Base-by-base conservation (phyloP, 2,329 filamentous ascomycete genomes). In the Pyrenophora teres region DNA sequence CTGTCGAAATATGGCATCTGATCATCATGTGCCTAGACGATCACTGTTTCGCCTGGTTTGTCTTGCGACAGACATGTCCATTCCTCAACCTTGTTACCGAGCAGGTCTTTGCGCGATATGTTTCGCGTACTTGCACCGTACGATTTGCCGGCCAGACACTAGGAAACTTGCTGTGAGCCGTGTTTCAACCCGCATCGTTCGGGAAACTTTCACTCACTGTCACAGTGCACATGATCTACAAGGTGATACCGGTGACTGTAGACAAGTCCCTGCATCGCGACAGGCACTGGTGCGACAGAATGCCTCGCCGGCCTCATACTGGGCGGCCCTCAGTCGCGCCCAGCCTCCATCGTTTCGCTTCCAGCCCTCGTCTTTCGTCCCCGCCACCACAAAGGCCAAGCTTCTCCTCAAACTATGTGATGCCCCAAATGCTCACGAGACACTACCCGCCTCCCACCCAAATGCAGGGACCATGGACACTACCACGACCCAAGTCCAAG, bases 41-140 rank as follows among this genome's bases (percentile, higher is more conserved):
- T 55, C 49, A 46, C 39, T 60, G 60, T 56, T 63, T 64, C 43
- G 58, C 52, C 30, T 63, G 59, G 57, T 57, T 56, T 32, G 47
- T 61, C 42, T 40, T 67, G 47, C 59, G 60, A 53, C 58, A 57
- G 23, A 56, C 57, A 13, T 61, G 53, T 36, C 48, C 44, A 4
- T 54, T 49, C 33, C 38, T 61, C 10, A 47, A 40, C 19, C 33
- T 36, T 30, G 52, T 65, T 31, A 57, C 62, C 16, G 58, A 62
- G 40, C 32, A 59, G 15, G 52, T 60, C 36, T 61, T 63, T 39
- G 54, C 59, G 16, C 54, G 40, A 42, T 46, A 39, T 33, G 31
- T 64, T 38, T 44, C 59, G 46, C 46, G 43, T 46, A 57, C 60
- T 39, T 61, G 54, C 52, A 56, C 45, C 40, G 32, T 64, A 16